Base-by-base conservation (phyloP, 169 alveolate genomes). In the Plasmodium relictum region DNA sequence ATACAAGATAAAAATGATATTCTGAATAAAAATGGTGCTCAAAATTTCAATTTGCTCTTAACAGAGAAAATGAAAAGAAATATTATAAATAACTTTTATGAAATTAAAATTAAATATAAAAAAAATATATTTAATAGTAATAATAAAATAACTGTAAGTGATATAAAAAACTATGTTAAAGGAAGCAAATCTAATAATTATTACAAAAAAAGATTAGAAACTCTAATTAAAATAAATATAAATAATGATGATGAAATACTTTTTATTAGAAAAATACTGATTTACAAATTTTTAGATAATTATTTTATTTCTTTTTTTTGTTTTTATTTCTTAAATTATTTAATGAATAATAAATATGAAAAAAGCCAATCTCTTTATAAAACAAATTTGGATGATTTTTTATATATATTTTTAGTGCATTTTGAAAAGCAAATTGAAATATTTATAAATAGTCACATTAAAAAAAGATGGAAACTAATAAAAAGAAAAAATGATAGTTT, bases 371-470 rank as follows among this genome's bases (percentile, higher is more conserved):
- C 9, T 45, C 1, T 6, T 9, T 18, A 12, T 8, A 68, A 54
- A 58, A 68, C 26, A 12, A 39, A 83, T 12, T 16, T 68, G 7
- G 65, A 83, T 16, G 73, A 83, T 39, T 56, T 83, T 42, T 12
- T 83, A 26, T 83, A 39, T 48, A 45, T 83, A 41, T 59, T 83
- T 52, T 68, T 83, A 66, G 73, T 83, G 44, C 26, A 68, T 16
- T 83, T 83, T 68, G 85, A 83, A 71, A 83, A 68, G 26, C 91
- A 83, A 58, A 56, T 83, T 6, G 91, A 83, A 83, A 83, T 83
- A 71, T 22, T 83, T 24, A 71, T 83, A 68, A 83, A 83, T 83
- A 83, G 85, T 54, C 68, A 66, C 24, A 56, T 83, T 7, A 44
- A 68, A 41, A 31, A 59, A 26, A 68, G 26, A 61, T 83, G 91